Conservation (phyloP, 225 moss, liverwort and hornwort genomes). For the Climacium dendroides region DNA sequence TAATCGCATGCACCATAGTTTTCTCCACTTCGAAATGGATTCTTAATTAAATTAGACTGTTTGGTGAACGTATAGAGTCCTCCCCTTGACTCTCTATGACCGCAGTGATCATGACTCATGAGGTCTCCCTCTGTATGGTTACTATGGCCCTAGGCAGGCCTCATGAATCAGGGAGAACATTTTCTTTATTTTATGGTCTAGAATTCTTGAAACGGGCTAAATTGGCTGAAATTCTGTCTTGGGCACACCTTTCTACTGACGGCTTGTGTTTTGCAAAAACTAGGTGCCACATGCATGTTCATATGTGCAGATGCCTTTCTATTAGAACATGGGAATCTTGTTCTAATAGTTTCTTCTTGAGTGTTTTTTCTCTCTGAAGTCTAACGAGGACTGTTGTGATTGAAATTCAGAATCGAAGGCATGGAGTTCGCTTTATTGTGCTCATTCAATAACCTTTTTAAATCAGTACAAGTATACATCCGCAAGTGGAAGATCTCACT, state of each 20-base stretch:
- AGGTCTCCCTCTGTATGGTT: neutral
- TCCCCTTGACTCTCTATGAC: neutral
- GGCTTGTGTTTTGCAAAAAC: neutral
- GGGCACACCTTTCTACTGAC: neutral
- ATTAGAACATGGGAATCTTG: neutral
- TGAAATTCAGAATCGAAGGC: constrained; percentile 3
- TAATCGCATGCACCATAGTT: neutral
- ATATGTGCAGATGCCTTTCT: neutral
- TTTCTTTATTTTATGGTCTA: neutral
- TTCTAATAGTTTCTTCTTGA: neutral
- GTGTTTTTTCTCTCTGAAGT: neutral
- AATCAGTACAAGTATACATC: neutral
- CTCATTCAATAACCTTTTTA: neutral
- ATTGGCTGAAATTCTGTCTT: neutral
- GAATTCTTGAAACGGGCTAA: neutral
- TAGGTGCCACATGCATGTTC: neutral
- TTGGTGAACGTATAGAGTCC: neutral
- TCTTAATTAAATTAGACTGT: neutral
- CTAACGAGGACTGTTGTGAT: neutral
- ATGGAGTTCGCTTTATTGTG: neutral
- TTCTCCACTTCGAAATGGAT: neutral
- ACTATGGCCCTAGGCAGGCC: neutral
- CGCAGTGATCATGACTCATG: neutral
- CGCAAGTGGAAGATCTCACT: neutral
- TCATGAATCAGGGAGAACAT: neutral